A percentile compares a stretch with the other conserved stretches of the same genome.
phyloP scores from a whole-genome alignment of 148 eudicot genomes.

The Camellia sinensis region DNA sequence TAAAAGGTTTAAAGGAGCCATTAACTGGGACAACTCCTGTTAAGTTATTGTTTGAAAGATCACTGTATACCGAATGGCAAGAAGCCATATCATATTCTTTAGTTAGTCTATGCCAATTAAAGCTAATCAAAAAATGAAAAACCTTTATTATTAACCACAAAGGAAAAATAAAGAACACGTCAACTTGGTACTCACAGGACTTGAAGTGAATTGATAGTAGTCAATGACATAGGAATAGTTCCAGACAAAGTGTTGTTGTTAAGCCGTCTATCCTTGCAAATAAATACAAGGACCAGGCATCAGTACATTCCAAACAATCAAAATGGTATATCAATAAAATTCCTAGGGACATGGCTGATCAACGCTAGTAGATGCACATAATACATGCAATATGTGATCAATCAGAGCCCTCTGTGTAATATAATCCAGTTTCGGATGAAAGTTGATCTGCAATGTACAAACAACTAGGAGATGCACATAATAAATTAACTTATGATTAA shows the following conservation, averaged over 20 bases:
- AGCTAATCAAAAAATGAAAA: background rate
- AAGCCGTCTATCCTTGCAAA: slow-evolving; percentile 66
- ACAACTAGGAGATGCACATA: too few relatives aligned
- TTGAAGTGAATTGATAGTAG: slow-evolving; percentile 53
- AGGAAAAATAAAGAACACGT: background rate
- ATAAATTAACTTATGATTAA: too few relatives aligned
- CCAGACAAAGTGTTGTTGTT: slow-evolving; percentile 77
- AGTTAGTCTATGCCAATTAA: background rate
- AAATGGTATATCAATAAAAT: background rate
- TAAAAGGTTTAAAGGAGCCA: slow-evolving; percentile 80
- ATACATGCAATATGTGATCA: too few relatives aligned
- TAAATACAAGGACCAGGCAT: slow-evolving; percentile 22
- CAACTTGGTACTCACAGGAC: slow-evolving; percentile 64
- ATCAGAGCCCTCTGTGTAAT: too few relatives aligned
- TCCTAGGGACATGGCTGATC: background rate
- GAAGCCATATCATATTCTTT: slow-evolving; percentile 3
- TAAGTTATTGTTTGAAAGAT: slow-evolving; percentile 64
- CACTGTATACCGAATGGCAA: slow-evolving; percentile 45
- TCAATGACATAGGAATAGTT: slow-evolving; percentile 57
- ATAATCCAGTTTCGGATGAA: too few relatives aligned
- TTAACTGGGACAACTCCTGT: slow-evolving; percentile 58
- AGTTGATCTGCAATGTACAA: too few relatives aligned
- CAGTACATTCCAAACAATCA: slow-evolving; percentile 14
- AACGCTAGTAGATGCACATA: too few relatives aligned
- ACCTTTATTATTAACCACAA: background rate